A percentile compares a stretch with the other conserved stretches of the same genome.
Conservation (phyloP, 495 filamentous ascomycete genomes). For the Bacidia rubella region DNA sequence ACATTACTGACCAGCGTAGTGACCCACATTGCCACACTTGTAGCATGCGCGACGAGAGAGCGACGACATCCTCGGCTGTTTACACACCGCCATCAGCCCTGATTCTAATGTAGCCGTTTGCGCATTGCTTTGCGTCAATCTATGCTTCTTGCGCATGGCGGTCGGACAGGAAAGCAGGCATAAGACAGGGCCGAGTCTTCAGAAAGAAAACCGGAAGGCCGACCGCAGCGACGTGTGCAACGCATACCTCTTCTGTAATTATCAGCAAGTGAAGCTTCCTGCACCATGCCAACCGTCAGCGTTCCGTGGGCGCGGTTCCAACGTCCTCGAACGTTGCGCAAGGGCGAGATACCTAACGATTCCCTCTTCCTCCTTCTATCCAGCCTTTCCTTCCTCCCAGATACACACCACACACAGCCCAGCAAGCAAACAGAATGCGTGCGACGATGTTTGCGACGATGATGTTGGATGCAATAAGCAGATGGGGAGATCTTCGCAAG, state of each 20-base stretch:
- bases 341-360: neutral
- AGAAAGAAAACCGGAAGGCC: no score
- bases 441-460: neutral
- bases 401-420: conserved; percentile 5
- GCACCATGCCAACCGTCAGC: neutral
- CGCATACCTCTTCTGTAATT: neutral
- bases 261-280: neutral
- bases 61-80: conserved; percentile 45
- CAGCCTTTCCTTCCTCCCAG: neutral
- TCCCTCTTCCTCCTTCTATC: neutral
- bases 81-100: neutral
- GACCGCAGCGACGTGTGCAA: neutral
- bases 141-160: no score
- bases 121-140: no score
- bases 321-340: neutral
- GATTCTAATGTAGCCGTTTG: no score
- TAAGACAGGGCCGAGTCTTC: no score
- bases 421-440: neutral
- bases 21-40: conserved; percentile 99
- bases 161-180: no score
- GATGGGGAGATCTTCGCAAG: no score
- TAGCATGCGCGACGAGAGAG: conserved; percentile 97
- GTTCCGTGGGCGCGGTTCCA: neutral
- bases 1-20: conserved; percentile 64
- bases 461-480: no score